phyloP scores from a whole-genome alignment of 2,329 filamentous ascomycete genomes.

The Rhynchosporium secalis region DNA sequence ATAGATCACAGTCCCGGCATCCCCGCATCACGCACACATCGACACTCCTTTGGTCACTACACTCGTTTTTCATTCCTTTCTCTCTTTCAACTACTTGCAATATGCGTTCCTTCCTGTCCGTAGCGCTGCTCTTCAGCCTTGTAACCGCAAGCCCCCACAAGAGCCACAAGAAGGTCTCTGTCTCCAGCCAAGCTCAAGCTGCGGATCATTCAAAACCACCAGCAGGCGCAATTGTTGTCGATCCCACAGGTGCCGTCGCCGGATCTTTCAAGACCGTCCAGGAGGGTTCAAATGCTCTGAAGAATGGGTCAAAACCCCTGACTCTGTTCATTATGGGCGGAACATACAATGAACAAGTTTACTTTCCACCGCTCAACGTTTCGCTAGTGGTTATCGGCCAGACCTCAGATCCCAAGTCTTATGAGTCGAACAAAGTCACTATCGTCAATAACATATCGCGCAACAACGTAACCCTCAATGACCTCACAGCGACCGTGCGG shows the following conservation, averaged over 20 bases:
- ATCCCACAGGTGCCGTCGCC: conserved; percentile 42
- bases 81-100: neutral
- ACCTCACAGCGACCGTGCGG: conserved; percentile 39
- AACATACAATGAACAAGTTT: conserved; percentile 58
- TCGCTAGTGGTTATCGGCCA: conserved; percentile 56
- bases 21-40: neutral
- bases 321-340: conserved; percentile 57
- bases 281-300: conserved; percentile 41
- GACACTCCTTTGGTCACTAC: neutral
- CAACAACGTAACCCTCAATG: conserved; percentile 46
- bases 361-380: conserved; percentile 48
- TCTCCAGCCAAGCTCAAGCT: neutral
- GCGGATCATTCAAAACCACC: conserved; percentile 38
- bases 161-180: neutral
- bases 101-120: conserved; percentile 6
- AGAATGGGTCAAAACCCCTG: conserved; percentile 46
- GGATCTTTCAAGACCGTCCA: conserved; percentile 30
- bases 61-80: neutral
- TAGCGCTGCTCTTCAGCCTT: conserved; percentile 12
- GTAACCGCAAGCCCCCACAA: neutral
- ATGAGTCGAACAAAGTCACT: conserved; percentile 52
- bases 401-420: conserved; percentile 48
- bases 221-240: conserved; percentile 48
- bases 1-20: neutral
- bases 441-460: conserved; percentile 44